A percentile compares a stretch with the other conserved stretches of the same genome.
Conservation (phyloP, 352 stramenopile species). For the Phytopythium mirpurense region DNA sequence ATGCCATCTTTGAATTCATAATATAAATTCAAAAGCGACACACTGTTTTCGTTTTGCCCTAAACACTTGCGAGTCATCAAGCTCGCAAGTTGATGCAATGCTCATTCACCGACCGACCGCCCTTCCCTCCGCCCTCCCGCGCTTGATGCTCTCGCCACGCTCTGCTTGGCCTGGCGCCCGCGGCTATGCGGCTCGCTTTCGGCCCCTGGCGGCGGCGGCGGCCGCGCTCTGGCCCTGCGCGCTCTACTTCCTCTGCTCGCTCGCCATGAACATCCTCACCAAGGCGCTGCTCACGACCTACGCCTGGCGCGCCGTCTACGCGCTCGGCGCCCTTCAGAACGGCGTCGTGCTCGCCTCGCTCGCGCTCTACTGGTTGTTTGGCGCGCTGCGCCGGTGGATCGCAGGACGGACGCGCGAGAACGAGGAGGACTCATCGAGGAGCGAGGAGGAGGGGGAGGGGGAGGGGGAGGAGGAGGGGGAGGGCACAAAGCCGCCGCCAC, state of each 20-base stretch:
- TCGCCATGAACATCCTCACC: constrained; percentile 75
- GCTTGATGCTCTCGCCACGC: neutral
- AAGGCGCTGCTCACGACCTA: constrained; percentile 64
- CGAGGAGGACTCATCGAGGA: too few species aligned
- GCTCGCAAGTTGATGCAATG: too few species aligned
- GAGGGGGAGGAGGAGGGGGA: neutral
- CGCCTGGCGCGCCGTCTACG: constrained; percentile 52
- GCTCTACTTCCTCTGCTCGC: constrained; percentile 61
- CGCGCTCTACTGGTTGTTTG: constrained; percentile 23
- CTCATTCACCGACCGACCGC: neutral
- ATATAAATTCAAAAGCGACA: too few species aligned
- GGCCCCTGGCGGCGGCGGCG: constrained; percentile 11
- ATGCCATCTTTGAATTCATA: too few species aligned
- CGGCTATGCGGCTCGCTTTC: neutral
- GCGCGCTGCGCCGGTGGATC: neutral
- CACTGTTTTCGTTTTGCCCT: too few species aligned
- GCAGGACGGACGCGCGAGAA: too few species aligned
- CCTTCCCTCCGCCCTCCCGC: too few species aligned
- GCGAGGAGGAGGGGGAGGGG: too few species aligned
- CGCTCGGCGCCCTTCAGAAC: constrained; percentile 58
- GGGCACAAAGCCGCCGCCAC: neutral
- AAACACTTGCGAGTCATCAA: too few species aligned
- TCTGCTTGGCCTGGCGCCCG: neutral
- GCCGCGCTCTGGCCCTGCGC: constrained; percentile 52
- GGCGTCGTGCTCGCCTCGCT: constrained; percentile 47